These are phyloP conservation scores for Fusarium foetens DNA, from an alignment of 2,329 filamentous ascomycete species.

Conservation along the genomic window DNA sequence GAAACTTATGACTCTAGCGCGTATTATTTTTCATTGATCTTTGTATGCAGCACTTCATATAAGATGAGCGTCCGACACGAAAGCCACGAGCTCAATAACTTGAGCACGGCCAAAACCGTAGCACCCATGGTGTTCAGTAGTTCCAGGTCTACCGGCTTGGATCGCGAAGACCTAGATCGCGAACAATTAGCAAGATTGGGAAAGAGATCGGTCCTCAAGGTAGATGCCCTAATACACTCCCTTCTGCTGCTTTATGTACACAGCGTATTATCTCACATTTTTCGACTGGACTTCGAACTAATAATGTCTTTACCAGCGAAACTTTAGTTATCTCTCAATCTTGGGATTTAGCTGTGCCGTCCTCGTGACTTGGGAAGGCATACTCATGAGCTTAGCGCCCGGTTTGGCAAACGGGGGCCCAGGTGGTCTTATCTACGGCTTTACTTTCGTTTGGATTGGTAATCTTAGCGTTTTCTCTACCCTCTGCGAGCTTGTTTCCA, in stretches of 20 bases:
- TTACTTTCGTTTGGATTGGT: conserved; percentile 60
- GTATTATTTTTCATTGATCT: not conserved
- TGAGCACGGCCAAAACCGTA: not conserved
- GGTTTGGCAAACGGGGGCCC: conserved; percentile 37
- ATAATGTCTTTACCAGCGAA: conserved; percentile 22
- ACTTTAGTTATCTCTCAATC: conserved; percentile 38
- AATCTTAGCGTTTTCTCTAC: conserved; percentile 46
- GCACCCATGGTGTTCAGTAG: not conserved
- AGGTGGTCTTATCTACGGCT: conserved; percentile 60
- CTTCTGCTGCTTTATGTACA: not conserved
- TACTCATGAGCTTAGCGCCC: conserved; percentile 34
- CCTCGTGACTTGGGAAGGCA: conserved; percentile 41
- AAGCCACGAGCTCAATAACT: not conserved
- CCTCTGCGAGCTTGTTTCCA: conserved; percentile 35
- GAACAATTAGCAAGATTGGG: conserved; percentile 22
- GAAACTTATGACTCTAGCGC: not conserved
- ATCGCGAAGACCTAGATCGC: not conserved
- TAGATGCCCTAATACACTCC: not conserved
- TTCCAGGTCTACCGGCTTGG: not conserved
- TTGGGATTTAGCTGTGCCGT: conserved; percentile 40
- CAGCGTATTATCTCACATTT: not conserved
- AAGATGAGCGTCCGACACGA: not conserved
- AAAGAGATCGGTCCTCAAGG: conserved; percentile 40
- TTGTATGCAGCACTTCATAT: not conserved
- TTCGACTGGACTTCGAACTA: not conserved